Evolutionary conservation across 192 early-diverging fungal species (phyloP), one percentile per base, ranked within the genome.

Genomic region (Mortierella antarctica): DNA sequence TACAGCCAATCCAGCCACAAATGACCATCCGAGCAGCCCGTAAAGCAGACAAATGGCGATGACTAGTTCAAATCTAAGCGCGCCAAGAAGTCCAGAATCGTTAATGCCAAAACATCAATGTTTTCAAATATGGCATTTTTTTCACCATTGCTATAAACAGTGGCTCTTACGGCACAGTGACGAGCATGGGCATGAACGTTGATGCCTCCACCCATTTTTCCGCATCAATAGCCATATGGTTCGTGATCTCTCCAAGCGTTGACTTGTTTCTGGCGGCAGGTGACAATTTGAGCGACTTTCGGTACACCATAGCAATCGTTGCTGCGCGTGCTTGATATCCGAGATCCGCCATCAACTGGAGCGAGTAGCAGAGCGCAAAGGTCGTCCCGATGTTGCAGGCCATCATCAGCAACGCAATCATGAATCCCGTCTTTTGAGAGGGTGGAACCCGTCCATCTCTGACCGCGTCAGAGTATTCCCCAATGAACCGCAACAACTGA

Each of bases 241-340:
- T 76, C 11, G 74, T 78, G 21, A 69, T 63, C 8, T 51, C 51
- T 11, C 74, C 74, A n/a, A 50, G 47, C 6, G 72, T 53, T 9
- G 61, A 57, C 21, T 44, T 60, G 39, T 20, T 45, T 12, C 57
- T 78, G 57, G 61, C 56, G 6, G 39, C 55, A 1, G 89, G 93
- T 11, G 93, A 94, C 20, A 98, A 87, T 1, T 85, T 52, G 62
- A 98, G 79, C 9, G 93, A 86, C 82, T 97, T 97, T 20, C 84
- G 86, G 74, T 96, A 97, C 31, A 97, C 90, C 49, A 92, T 89
- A 0, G 93, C 86, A n/a, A 92, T 86, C 45, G 94, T 71, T 10
- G 90, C 92, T 7, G 90, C 85, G 57, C 91, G 90, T 18, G 90
- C 72, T 44, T 87, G 86, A 83, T 93, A 88, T 50, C 91, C 91